These are phyloP conservation scores for Candida mattraensis DNA, from an alignment of 805 yeast species.

Conservation along the genomic window DNA sequence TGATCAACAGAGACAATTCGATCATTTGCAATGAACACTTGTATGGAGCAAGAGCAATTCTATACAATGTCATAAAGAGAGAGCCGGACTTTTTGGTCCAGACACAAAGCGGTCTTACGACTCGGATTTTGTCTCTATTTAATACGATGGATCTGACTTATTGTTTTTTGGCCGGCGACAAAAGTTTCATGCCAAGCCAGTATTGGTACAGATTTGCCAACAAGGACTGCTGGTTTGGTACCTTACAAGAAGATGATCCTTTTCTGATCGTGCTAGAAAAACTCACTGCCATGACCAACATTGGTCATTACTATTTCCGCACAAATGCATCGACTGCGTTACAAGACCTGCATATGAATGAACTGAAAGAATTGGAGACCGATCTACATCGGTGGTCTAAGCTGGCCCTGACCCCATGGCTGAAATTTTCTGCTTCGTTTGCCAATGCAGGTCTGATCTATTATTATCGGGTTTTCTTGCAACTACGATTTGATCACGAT, in stretches of 20 bases:
- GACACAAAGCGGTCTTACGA: conserved; percentile 12
- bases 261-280: conserved; percentile 33
- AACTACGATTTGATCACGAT: conserved; percentile 6
- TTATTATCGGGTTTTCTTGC: conserved; percentile 20
- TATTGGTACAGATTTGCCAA: conserved; percentile 25
- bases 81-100: conserved; percentile 13
- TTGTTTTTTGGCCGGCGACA: conserved; percentile 24
- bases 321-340: too few relatives aligned
- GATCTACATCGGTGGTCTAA: not conserved
- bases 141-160: conserved; percentile 30
- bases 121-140: conserved; percentile 28
- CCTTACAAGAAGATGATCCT: conserved; percentile 24
- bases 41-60: conserved; percentile 28
- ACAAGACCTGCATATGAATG: too few relatives aligned
- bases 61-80: conserved; percentile 14
- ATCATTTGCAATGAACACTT: conserved; percentile 19
- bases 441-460: conserved; percentile 26
- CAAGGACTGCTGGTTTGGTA: conserved; percentile 33
- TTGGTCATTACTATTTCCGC: conserved; percentile 10
- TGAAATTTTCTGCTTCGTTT: conserved; percentile 23
- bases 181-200: conserved; percentile 17
- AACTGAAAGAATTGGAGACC: not conserved
- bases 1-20: conserved; percentile 22
- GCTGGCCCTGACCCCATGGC: conserved; percentile 17
- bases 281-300: conserved; percentile 16